Percentiles rank a stretch among this genome's conserved stretches.
These are phyloP conservation scores for Trypanosoma theileri DNA, from an alignment of 208 protist genomes.

Conservation along the genomic window DNA sequence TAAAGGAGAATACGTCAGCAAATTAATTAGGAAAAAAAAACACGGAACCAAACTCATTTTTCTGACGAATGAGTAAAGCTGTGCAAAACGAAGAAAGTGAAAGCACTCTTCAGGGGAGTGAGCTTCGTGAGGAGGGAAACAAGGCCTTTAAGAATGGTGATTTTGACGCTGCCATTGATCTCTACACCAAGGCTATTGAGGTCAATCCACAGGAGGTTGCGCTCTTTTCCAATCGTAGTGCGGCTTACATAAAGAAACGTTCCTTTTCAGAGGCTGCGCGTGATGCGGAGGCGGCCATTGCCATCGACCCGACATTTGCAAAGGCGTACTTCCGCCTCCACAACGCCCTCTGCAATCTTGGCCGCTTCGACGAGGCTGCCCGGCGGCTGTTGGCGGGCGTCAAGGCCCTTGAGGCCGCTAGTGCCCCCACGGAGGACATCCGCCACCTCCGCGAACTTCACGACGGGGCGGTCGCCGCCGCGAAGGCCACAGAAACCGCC, in stretches of 20 bases:
- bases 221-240: slow-evolving; percentile 73
- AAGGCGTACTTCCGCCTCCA: slow-evolving; percentile 89
- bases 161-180: slow-evolving; percentile 50
- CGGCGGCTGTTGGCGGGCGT: slow-evolving; percentile 35
- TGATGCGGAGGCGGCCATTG: slow-evolving; percentile 76
- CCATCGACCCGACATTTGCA: slow-evolving; percentile 71
- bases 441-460: slow-evolving; percentile 51
- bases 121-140: slow-evolving; percentile 72
- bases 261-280: slow-evolving; percentile 47
- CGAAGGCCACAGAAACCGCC: slow-evolving; percentile 35
- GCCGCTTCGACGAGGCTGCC: slow-evolving; percentile 57
- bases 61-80: neutral
- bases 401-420: slow-evolving; percentile 17
- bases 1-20: too few species aligned
- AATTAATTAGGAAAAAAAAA: neutral
- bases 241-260: slow-evolving; percentile 59
- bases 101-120: neutral
- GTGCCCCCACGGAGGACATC: slow-evolving; percentile 33
- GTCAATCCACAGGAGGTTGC: slow-evolving; percentile 48
- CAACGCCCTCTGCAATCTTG: slow-evolving; percentile 77
- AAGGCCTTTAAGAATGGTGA: slow-evolving; percentile 49
- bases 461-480: slow-evolving; percentile 44
- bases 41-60: neutral
- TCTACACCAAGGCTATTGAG: slow-evolving; percentile 71
- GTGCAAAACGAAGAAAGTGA: neutral